Evolutionary conservation across 768 basidiomycete species (phyloP), one percentile per base, ranked within the genome.

Genomic region (Gautieria morchelliformis): DNA sequence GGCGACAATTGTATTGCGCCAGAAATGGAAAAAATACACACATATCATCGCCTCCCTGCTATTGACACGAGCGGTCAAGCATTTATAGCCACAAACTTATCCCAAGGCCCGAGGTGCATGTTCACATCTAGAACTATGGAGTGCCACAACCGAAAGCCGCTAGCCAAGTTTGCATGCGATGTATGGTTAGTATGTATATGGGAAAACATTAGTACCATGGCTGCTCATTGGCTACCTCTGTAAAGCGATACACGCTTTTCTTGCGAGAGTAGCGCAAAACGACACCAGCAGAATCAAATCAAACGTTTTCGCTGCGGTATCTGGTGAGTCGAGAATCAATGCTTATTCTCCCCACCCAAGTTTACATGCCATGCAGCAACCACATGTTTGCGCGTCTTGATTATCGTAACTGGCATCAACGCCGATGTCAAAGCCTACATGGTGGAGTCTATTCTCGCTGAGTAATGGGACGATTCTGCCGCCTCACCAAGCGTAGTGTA

Each of bases 201-300:
- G 22, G 2, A 15, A 20, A 19, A 41, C 53, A n/a, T 44, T 7
- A 12, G 22, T 41, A 42, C 19, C 22, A 14, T 22, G 19, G 20
- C 42, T 11, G 22, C 40, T 14, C 32, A 14, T 5, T n/a, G n/a
- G 51, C 30, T 12, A 30, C 37, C 30, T 52, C 37, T 2, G 17
- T 52, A 17, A 22, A 54, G 53, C 27, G 14, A 54, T 22, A 39
- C 53, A 17, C 53, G 22, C 1, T 54, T 54, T 22, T 14, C 53
- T n/a, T 54, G 41, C 41, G 53, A 54, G 41, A 54, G 53, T 22
- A 54, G 53, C 20, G 53, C 53, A 12, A 54, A 54, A 54, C 53
- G 53, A 20, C 53, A 54, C n/a, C 53, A 54, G 41, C 41, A 20
- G 17, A 54, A 54, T 42, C 53, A 54, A 39, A 19, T 54, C 22